Conservation (phyloP, 2,329 filamentous ascomycete genomes). For the Colletotrichum camelliae region DNA sequence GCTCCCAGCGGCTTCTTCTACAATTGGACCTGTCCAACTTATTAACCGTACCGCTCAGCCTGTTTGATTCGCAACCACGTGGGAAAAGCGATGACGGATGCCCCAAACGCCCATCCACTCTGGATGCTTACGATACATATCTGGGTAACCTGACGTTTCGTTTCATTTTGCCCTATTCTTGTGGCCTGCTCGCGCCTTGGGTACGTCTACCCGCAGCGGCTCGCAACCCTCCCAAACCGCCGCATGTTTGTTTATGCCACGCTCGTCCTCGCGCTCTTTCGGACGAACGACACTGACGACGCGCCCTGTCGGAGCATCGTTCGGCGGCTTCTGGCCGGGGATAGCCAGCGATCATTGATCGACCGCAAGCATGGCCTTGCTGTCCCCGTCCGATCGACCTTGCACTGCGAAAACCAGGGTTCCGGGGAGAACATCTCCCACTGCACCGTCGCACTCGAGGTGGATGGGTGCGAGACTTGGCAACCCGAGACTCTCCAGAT, state of each 20-base stretch:
- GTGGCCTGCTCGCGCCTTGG: not conserved
- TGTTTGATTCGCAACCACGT: conserved; percentile 11
- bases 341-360: conserved; percentile 14
- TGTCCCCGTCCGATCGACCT: not conserved
- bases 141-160: not conserved
- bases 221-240: not conserved
- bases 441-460: conserved; percentile 1
- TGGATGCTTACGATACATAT: not conserved
- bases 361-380: conserved; percentile 19
- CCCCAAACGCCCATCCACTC: not conserved
- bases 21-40: not conserved
- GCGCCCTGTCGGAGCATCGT: not conserved
- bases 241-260: not conserved
- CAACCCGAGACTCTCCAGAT: not conserved
- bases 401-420: conserved; percentile 6
- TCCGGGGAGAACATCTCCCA: conserved; percentile 16
- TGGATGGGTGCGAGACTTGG: not conserved
- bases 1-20: not conserved
- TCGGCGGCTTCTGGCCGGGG: not conserved
- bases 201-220: not conserved
- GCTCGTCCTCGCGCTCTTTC: not conserved
- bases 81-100: not conserved
- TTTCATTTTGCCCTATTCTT: not conserved
- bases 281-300: not conserved
- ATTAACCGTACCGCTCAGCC: not conserved